phyloP scores from a whole-genome alignment of 2,329 filamentous ascomycete genomes.

The Hypoxylon rubiginosum region DNA sequence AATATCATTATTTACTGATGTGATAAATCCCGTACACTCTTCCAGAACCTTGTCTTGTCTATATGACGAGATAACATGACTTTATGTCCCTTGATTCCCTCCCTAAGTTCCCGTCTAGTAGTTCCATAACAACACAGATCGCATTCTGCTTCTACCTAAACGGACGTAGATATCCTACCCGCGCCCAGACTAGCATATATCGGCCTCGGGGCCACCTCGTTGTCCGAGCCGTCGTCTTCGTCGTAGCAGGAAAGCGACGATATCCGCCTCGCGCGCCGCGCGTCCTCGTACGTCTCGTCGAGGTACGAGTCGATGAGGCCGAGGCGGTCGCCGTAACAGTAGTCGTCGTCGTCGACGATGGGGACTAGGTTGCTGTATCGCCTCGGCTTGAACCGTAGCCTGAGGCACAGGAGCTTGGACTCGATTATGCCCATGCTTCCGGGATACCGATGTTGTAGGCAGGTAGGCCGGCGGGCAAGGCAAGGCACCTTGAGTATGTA shows the following conservation, averaged over 20 bases:
- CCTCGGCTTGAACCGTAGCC: background rate
- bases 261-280: background rate
- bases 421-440: conserved; percentile 16
- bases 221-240: background rate
- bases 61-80: background rate
- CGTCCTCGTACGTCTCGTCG: background rate
- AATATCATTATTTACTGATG: background rate
- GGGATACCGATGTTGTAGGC: background rate
- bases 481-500: too few species aligned
- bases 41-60: background rate
- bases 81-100: background rate
- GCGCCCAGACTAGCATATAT: background rate
- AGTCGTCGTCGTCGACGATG: too few species aligned
- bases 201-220: background rate
- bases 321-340: conserved; percentile 1
- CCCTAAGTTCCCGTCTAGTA: background rate
- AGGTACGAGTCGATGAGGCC: background rate
- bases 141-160: background rate
- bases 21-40: background rate
- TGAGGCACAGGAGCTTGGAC: conserved; percentile 13
- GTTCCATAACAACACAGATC: background rate
- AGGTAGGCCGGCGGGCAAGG: too few species aligned
- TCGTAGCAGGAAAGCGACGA: background rate
- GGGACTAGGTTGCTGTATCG: background rate
- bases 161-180: background rate